These are phyloP conservation scores for Neurospora sp. DNA, from an alignment of 2,329 filamentous ascomycete genomes.

Conservation along the genomic window DNA sequence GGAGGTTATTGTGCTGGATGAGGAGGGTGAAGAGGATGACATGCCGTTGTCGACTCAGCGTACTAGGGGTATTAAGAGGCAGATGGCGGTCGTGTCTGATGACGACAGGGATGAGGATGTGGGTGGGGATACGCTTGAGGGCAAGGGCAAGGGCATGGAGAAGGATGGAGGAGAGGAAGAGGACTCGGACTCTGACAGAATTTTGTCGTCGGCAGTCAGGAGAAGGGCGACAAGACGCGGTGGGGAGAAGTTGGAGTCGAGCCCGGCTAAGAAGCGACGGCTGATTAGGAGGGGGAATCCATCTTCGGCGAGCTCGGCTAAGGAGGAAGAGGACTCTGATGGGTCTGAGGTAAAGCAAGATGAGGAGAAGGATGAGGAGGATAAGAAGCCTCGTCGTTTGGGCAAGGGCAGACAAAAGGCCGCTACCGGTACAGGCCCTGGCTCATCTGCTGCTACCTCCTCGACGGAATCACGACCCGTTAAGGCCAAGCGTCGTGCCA, in stretches of 20 bases:
- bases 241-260: not conserved
- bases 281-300: not conserved
- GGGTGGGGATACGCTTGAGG: constrained; percentile 1
- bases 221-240: not conserved
- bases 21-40: constrained; percentile 3
- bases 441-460: not conserved
- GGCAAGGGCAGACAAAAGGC: not conserved
- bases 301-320: not conserved
- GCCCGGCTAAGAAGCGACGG: not conserved
- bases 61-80: constrained; percentile 1
- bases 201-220: not conserved
- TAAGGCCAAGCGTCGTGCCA: not conserved
- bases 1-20: not conserved
- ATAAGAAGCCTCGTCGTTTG: not conserved
- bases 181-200: not conserved
- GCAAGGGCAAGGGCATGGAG: not conserved
- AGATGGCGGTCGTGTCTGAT: not conserved
- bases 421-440: not conserved
- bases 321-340: not conserved
- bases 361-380: not conserved
- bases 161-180: not conserved
- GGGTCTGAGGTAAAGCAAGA: not conserved
- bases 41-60: constrained; percentile 6
- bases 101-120: constrained; percentile 11
- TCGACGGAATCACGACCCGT: not conserved